Base-by-base conservation (phyloP, 2,329 filamentous ascomycete genomes). In the Xylariaceae sp. region DNA sequence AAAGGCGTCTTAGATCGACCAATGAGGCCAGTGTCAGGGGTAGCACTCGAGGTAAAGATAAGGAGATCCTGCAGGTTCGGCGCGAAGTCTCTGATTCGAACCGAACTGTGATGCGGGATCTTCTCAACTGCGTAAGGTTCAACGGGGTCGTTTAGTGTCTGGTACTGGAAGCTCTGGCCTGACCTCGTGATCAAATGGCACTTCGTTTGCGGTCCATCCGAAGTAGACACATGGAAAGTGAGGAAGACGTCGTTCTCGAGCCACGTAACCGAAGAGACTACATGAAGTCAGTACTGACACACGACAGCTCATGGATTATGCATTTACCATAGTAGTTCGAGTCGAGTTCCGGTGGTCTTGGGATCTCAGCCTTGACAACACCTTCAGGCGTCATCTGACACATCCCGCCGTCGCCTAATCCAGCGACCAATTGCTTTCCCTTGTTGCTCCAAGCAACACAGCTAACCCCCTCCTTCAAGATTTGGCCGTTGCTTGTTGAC, bases 341-440 rank as follows among this genome's bases (percentile, higher is more conserved):
- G 62, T 80, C 80, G 6, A 94, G 68, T 59, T 81, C 81, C 4
- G 90, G 86, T 2, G 93, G 90, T 60, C 85, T 84, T 23, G 92
- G 91, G 51, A 99, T 89, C 55, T 87, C 81, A 41, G 82, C 92
- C 75, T 93, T 94, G 34, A 83, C 80, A 47, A 82, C 82, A 51
- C 93, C 93, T 67, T 90, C 84, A 0, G 89, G 90, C 6, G 89
- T 91, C 83, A 97, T 88, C 73, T 97, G 92, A 58, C 83, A 82
- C 55, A 88, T 86, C 10, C 86, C 87, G 59, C 94, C 94, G 74
- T 97, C 85, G 5, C 81, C 86, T 66, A 94, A 79, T 13, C 95
- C 94, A 65, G 90, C 92, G 50, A 96, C 87, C 49, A 99, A 79
- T 72, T 97, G 93, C 73, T 96, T 99, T 51, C 94, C 94, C 71